Evolutionary conservation across 2,329 filamentous ascomycete species (phyloP).

Genomic region (Aspergillus unguis): DNA sequence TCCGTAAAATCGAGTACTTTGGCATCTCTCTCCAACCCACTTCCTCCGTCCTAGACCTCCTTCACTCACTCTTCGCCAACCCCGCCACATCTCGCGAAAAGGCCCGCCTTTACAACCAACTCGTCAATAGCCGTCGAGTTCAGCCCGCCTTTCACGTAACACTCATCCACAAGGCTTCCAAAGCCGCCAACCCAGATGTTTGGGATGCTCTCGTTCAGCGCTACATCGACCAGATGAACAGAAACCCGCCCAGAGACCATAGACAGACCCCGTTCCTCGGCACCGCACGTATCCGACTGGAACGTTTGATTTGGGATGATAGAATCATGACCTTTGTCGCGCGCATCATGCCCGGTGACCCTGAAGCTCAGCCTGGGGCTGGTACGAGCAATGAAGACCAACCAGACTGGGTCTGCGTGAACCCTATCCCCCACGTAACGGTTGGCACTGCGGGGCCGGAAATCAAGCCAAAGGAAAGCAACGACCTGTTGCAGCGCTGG

Average conservation of each 20-base stretch:
- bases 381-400: conserved; percentile 39
- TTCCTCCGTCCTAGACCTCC: conserved; percentile 52
- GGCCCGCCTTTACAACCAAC: conserved; percentile 68
- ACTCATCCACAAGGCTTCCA: conserved; percentile 73
- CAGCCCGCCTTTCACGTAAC: conserved; percentile 92
- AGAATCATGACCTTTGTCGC: conserved; percentile 90
- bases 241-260: conserved; percentile 24
- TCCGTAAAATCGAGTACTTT: conserved; percentile 64
- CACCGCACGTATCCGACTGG: conserved; percentile 50
- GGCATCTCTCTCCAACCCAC: conserved; percentile 53
- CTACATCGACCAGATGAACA: conserved; percentile 44
- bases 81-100: conserved; percentile 49
- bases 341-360: conserved; percentile 51
- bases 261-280: conserved; percentile 33
- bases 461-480: conserved; percentile 93
- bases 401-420: conserved; percentile 64
- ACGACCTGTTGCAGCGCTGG: conserved; percentile 76
- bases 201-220: conserved; percentile 72
- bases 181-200: conserved; percentile 60
- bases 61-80: conserved; percentile 67
- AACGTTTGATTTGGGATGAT: conserved; percentile 74
- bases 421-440: conserved; percentile 81
- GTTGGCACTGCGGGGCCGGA: conserved; percentile 71
- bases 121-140: conserved; percentile 70
- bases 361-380: neutral